These are phyloP conservation scores for Cercospora sesami DNA, from an alignment of 2,329 filamentous ascomycete species.

Conservation along the genomic window DNA sequence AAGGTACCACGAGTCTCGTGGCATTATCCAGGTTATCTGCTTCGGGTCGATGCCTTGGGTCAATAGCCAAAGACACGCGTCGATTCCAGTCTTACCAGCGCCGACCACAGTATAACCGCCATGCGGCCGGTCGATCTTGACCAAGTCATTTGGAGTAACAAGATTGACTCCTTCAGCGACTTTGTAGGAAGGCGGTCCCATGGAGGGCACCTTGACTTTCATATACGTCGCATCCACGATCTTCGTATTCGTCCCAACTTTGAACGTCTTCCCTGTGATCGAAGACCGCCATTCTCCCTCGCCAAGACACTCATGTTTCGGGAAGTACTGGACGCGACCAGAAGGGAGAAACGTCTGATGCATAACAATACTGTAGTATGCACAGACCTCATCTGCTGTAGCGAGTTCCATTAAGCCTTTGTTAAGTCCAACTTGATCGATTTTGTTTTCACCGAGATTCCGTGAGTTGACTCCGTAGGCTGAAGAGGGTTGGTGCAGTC, in stretches of 20 bases:
- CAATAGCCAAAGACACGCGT: conserved; percentile 27
- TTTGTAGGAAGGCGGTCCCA: conserved; percentile 23
- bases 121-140: conserved; percentile 15
- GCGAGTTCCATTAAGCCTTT: conserved; percentile 26
- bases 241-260: conserved; percentile 11
- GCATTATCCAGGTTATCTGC: conserved; percentile 29
- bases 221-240: conserved; percentile 30
- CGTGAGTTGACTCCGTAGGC: conserved; percentile 31
- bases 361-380: conserved; percentile 26
- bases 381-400: conserved; percentile 19
- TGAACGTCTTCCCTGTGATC: conserved; percentile 18
- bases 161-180: conserved; percentile 17
- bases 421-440: conserved; percentile 28
- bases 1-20: conserved; percentile 26
- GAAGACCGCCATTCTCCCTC: conserved; percentile 17
- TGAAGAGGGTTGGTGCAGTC: conserved; percentile 27
- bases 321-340: conserved; percentile 24
- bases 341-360: conserved; percentile 24
- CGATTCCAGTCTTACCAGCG: conserved; percentile 30
- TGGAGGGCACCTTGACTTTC: conserved; percentile 24
- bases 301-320: conserved; percentile 23
- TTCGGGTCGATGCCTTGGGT: conserved; percentile 16
- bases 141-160: conserved; percentile 21
- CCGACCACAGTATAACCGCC: conserved; percentile 26
- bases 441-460: conserved; percentile 17